Conservation (phyloP, 306 rosid species). For the Albizia julibrissin region DNA sequence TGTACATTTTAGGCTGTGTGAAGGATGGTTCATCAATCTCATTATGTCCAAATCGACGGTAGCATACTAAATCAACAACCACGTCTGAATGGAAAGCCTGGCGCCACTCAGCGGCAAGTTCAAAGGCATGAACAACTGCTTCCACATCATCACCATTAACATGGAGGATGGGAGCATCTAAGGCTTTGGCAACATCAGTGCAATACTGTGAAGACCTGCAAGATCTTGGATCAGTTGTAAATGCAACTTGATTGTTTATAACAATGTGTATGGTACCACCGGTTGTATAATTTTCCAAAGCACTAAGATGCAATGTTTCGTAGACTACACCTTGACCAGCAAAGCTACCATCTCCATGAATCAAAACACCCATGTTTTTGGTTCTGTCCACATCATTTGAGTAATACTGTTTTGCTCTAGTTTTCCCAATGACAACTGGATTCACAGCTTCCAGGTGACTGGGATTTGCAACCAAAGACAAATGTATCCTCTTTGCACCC, state of each 20-base stretch:
- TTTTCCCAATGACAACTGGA: slow-evolving; percentile 92
- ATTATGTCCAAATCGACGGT: slow-evolving; percentile 94
- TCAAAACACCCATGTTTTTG: slow-evolving; percentile 81
- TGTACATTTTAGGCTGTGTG: slow-evolving; percentile 96
- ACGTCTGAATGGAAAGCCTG: slow-evolving; percentile 97
- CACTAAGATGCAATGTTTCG: slow-evolving; percentile 93
- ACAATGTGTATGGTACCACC: slow-evolving; percentile 96
- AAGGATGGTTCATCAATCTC: slow-evolving; percentile 98
- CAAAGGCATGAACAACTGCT: slow-evolving; percentile 94
- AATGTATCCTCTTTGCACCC: slow-evolving; percentile 82
- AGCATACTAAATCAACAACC: slow-evolving; percentile 93
- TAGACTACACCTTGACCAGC: slow-evolving; percentile 99
- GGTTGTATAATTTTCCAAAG: slow-evolving; percentile 91
- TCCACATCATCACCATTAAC: slow-evolving; percentile 95
- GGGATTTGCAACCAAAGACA: slow-evolving; percentile 93
- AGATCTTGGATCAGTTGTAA: slow-evolving; percentile 84
- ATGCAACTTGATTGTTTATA: slow-evolving; percentile 93
- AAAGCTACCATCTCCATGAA: slow-evolving; percentile 98
- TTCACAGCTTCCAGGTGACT: slow-evolving; percentile 98
- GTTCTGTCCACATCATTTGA: slow-evolving; percentile 71
- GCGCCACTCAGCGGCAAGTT: slow-evolving; percentile 99
- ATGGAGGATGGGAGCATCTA: slow-evolving; percentile 88
- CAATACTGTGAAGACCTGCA: slow-evolving; percentile 96
- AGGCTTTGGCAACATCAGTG: slow-evolving; percentile 95
- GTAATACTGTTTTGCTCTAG: slow-evolving; percentile 91